phyloP scores from a whole-genome alignment of 2,329 filamentous ascomycete genomes.

The Atkinsonella texensis region DNA sequence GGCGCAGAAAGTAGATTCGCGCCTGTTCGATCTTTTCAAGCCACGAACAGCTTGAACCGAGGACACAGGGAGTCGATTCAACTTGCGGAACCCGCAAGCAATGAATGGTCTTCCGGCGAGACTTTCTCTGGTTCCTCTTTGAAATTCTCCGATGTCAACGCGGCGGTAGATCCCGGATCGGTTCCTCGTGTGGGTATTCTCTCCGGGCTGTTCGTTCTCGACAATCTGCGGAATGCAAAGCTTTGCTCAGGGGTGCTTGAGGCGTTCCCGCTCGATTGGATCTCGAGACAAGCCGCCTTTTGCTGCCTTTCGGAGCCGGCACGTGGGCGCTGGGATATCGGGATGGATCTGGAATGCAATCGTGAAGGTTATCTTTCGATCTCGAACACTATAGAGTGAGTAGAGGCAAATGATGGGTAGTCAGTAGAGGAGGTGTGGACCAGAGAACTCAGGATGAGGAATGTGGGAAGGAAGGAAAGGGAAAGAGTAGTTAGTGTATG shows the following conservation, averaged over 20 bases:
- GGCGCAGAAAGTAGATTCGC: neutral
- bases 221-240: constrained; percentile 3
- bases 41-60: neutral
- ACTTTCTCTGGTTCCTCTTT: neutral
- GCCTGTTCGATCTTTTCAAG: neutral
- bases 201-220: neutral
- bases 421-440: constrained; percentile 1
- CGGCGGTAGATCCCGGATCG: constrained; percentile 3
- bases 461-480: neutral
- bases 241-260: neutral
- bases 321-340: neutral
- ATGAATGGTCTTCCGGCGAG: neutral
- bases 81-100: neutral
- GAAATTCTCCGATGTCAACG: neutral
- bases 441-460: constrained; percentile 2
- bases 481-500: neutral
- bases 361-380: neutral
- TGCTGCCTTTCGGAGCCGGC: neutral
- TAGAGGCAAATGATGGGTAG: neutral
- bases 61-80: neutral
- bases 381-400: constrained; percentile 1
- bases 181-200: neutral
- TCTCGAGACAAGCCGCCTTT: neutral
- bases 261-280: neutral
- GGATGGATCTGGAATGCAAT: constrained; percentile 3